Evolutionary conservation across 352 stramenopile species (phyloP), one percentile per base, ranked within the genome.

Genomic region (Phytophthora pseudosyringae): DNA sequence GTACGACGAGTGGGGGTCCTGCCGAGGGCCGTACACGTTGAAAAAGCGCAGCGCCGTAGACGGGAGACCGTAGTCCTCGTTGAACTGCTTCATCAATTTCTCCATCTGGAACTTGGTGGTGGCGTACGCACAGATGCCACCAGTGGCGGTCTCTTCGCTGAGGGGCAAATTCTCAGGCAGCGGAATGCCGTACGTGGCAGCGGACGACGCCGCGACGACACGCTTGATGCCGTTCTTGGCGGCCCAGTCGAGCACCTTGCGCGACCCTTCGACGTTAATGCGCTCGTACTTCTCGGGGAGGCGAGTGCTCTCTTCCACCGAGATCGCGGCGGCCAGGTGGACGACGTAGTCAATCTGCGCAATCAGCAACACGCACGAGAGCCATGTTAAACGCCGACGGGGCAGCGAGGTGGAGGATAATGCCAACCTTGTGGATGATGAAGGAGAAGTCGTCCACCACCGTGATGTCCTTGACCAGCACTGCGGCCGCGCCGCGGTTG

Each of bases 71-170:
- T 84, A 86, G 39, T 90, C 70, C 15, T 68, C 51, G 69, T 90
- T 88, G 67, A 83, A 92, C 39, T 89, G 67, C 29, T 74, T 45
- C 86, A 95, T 91, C 60, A 95, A 54, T 39, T 86, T 66, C 67
- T 95, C 86, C 86, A 95, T 95, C 31, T 90, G 62, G 65, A 93
- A 93, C 62, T 95, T 95, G 53, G 84, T 91, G 5, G 81, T 92
- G 16, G 86, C 86, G 60, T 93, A 95, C 35, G 84, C 72, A 41
- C 78, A 95, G 69, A 95, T 92, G 18, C 86, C 86, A 21, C 86
- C 86, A 5, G 79, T 91, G 29, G 86, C 86, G 9, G 73, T 78
- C 45, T 90, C 83, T 73, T 95, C 86, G 12, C 75, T 82, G 6
- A 93, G 64, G 5, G 86, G 86, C 4, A 95, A 60, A 54, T 90